phyloP scores from a whole-genome alignment of 2,329 filamentous ascomycete species.

The Balansia obtecta region DNA sequence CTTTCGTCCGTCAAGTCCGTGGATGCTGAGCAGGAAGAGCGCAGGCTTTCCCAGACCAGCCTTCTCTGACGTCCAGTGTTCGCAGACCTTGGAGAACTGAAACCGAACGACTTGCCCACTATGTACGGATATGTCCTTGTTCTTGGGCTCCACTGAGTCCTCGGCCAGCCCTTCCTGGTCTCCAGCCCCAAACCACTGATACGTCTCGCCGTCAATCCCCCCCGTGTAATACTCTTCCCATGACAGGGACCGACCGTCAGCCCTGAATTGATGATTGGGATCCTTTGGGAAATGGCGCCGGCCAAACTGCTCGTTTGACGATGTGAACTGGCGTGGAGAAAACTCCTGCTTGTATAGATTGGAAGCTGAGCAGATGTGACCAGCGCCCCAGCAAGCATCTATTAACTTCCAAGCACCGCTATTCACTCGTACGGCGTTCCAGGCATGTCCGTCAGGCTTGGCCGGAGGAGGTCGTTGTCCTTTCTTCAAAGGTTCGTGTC shows the following conservation, averaged over 20 bases:
- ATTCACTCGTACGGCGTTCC: conserved; percentile 88
- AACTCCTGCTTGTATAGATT: conserved; percentile 57
- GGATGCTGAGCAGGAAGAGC: conserved; percentile 56
- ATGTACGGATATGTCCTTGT: conserved; percentile 44
- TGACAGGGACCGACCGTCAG: conserved; percentile 51
- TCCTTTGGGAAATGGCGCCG: conserved; percentile 67
- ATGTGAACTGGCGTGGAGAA: conserved; percentile 45
- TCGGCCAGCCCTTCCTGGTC: conserved; percentile 39
- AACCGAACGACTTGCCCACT: conserved; percentile 54
- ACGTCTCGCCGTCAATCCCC: conserved; percentile 35
- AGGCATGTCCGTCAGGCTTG: conserved; percentile 60
- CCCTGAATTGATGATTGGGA: conserved; percentile 56
- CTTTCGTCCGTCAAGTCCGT: conserved; percentile 53
- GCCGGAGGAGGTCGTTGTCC: conserved; percentile 55
- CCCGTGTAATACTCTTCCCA: conserved; percentile 80
- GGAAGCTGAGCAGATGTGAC: conserved; percentile 41
- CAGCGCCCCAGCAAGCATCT: conserved; percentile 89
- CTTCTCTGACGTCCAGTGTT: conserved; percentile 67
- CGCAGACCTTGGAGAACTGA: conserved; percentile 66
- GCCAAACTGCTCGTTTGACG: conserved; percentile 69
- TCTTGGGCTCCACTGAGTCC: conserved; percentile 44
- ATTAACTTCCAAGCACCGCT: conserved; percentile 81
- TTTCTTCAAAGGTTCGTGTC: conserved; percentile 49
- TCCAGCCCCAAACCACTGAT: conserved; percentile 32
- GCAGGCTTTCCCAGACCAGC: conserved; percentile 54